A percentile compares a stretch with the other conserved stretches of the same genome.
These are phyloP conservation scores for Sclerotinia spermophila DNA, from an alignment of 2,329 filamentous ascomycete species.

Conservation along the genomic window DNA sequence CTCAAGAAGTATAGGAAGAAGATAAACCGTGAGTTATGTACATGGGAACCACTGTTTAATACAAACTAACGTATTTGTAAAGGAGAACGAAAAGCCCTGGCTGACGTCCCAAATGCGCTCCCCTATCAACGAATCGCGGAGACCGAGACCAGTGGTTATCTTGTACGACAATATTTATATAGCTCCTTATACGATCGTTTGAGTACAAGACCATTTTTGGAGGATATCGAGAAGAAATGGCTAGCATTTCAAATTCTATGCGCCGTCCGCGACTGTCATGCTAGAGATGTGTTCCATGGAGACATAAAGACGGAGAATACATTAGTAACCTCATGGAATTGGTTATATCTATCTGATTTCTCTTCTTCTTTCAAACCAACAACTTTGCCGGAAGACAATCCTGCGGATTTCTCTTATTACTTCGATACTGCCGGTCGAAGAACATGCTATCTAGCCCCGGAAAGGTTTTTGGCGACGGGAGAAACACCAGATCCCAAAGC, in stretches of 20 bases:
- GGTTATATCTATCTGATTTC: conserved; percentile 97
- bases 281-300: conserved; percentile 85
- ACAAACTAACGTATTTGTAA: conserved; percentile 22
- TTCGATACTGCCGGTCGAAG: conserved; percentile 90
- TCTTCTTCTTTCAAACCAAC: conserved; percentile 94
- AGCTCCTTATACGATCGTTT: conserved; percentile 96
- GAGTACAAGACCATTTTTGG: conserved; percentile 91
- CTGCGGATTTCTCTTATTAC: conserved; percentile 95
- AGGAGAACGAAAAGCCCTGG: conserved; percentile 77
- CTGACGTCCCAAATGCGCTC: conserved; percentile 85
- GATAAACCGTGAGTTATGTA: conserved; percentile 61
- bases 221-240: conserved; percentile 99
- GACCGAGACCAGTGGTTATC: conserved; percentile 84
- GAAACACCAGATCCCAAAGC: conserved; percentile 61
- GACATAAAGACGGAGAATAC: conserved; percentile 99
- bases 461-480: conserved; percentile 75
- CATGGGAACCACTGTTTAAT: background rate
- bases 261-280: conserved; percentile 86
- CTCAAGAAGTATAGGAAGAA: conserved; percentile 74
- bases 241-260: conserved; percentile 92
- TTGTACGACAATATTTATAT: conserved; percentile 92
- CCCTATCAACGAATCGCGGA: conserved; percentile 88
- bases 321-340: conserved; percentile 97
- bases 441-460: conserved; percentile 93
- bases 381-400: conserved; percentile 91